Percentiles rank a stretch among this genome's conserved stretches.
These are phyloP conservation scores for Neovahlkampfia damariscottae DNA, from an alignment of 78 protist genomes.

Conservation along the genomic window DNA sequence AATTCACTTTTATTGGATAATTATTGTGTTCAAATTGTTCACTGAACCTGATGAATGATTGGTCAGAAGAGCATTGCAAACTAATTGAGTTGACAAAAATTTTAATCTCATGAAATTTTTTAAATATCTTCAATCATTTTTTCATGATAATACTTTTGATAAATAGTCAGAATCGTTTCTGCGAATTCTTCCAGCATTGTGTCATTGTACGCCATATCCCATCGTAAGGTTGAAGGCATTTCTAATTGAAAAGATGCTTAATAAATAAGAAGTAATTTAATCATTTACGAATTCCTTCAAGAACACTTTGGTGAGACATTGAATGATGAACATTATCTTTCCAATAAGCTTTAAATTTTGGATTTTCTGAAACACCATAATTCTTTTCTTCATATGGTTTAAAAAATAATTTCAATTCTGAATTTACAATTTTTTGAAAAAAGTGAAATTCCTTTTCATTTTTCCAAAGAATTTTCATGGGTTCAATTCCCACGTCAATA, in stretches of 20 bases:
- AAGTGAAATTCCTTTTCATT: not conserved
- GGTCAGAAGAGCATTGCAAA: no score
- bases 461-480: slow-evolving; percentile 7
- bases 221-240: slow-evolving; percentile 4
- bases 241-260: slow-evolving; percentile 15
- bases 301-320: slow-evolving; percentile 14
- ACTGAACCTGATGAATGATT: no score
- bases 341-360: not conserved
- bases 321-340: slow-evolving; percentile 1
- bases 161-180: not conserved
- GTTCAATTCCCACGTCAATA: slow-evolving; percentile 10
- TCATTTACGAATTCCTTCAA: slow-evolving; percentile 12
- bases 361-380: slow-evolving; percentile 5
- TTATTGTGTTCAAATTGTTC: no score
- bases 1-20: no score
- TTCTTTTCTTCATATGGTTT: not conserved
- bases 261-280: no score
- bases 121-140: no score
- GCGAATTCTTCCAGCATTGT: not conserved
- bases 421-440: not conserved
- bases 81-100: no score
- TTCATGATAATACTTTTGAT: not conserved
- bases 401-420: not conserved
- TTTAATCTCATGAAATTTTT: no score
- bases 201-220: not conserved